Conservation (phyloP, 306 rosid genomes). For the Aeschynomene evenia region DNA sequence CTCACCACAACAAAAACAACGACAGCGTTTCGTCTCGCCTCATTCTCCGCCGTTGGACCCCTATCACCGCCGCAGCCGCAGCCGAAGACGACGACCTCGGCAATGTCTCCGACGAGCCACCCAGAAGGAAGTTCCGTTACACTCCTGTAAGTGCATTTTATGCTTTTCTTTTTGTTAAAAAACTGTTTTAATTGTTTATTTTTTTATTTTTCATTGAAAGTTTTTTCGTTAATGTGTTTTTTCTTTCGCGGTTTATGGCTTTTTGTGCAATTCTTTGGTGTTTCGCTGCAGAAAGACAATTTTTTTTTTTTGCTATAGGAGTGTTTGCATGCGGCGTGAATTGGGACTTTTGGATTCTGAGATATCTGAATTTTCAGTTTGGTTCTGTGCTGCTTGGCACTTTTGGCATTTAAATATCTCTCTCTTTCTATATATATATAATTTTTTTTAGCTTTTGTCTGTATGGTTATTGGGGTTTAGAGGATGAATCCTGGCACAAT, state of each 20-base stretch:
- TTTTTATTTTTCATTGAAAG: no score
- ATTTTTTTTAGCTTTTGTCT: neutral
- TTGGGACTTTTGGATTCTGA: conserved; percentile 12
- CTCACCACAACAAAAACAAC: conserved; percentile 35
- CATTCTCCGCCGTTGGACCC: conserved; percentile 96
- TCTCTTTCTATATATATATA: no score
- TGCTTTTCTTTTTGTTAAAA: neutral
- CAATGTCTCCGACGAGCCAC: conserved; percentile 60
- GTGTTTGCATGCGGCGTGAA: conserved; percentile 18
- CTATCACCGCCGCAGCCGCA: conserved; percentile 39
- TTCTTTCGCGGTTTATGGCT: neutral
- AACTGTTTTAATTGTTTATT: neutral
- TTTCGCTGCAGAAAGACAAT: neutral
- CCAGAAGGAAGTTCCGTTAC: conserved; percentile 88
- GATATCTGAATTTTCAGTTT: neutral
- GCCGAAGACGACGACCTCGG: conserved; percentile 23
- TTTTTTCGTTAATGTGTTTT: conserved; percentile 13
- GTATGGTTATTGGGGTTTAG: neutral
- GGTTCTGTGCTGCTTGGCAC: neutral
- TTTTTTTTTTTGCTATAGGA: neutral
- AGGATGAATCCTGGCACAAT: no score
- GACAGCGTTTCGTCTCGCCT: conserved; percentile 51
- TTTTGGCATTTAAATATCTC: neutral
- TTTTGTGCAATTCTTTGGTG: neutral
- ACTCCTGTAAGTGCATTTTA: conserved; percentile 64